A percentile compares a stretch with the other conserved stretches of the same genome.
Conservation (phyloP, 1,139 yeast species). For the Sugiyamaella grinbergsii region DNA sequence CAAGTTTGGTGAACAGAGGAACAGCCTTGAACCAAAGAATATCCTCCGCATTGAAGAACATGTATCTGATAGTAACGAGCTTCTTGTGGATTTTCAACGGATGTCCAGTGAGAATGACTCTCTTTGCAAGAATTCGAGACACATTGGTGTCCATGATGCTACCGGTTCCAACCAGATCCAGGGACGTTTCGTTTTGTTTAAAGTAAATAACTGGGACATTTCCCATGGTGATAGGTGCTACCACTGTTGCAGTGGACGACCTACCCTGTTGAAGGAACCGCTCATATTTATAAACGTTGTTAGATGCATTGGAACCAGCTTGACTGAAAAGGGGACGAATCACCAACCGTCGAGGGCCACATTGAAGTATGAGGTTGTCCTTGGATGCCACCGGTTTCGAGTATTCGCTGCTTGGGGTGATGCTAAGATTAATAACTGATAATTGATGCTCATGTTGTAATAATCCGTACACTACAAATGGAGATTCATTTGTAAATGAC, state of each 20-base stretch:
- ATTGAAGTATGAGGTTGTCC: conserved; percentile 79
- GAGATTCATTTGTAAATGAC: conserved; percentile 38
- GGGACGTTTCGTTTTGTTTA: conserved; percentile 51
- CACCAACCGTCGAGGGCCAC: conserved; percentile 89
- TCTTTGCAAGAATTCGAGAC: conserved; percentile 80
- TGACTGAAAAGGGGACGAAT: conserved; percentile 85
- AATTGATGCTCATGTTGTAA: conserved; percentile 84
- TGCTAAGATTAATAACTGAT: conserved; percentile 78
- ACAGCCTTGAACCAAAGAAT: conserved; percentile 88
- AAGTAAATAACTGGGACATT: conserved; percentile 50
- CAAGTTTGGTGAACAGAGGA: conserved; percentile 88
- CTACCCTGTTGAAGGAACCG: conserved; percentile 81
- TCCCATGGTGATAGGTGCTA: conserved; percentile 86
- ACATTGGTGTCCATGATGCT: conserved; percentile 86
- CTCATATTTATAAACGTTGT: conserved; percentile 86
- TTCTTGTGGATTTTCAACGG: conserved; percentile 94
- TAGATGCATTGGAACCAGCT: conserved; percentile 66
- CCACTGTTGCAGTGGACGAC: conserved; percentile 76
- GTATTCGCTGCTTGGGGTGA: conserved; percentile 86
- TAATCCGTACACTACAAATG: conserved; percentile 71
- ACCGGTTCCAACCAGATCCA: conserved; percentile 86
- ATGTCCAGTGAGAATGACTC: conserved; percentile 88
- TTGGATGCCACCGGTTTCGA: conserved; percentile 75
- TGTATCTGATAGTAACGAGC: conserved; percentile 90
- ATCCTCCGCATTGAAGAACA: conserved; percentile 94